A percentile compares a stretch with the other conserved stretches of the same genome.
phyloP scores from a whole-genome alignment of 345 rosid genomes.

The Odontarrhena argentea region DNA sequence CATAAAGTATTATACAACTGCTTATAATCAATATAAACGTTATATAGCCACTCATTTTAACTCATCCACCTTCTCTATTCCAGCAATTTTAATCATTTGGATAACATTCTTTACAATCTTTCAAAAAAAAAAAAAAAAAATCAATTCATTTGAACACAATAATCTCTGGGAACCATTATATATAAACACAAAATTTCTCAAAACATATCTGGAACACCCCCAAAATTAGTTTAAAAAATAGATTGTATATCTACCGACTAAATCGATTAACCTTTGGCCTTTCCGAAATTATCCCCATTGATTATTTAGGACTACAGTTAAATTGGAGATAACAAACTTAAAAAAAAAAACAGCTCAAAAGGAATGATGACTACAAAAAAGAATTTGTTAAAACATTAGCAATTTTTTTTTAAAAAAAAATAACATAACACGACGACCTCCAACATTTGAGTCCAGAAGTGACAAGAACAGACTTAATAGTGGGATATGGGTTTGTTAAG shows the following conservation, averaged over 20 bases:
- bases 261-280: background rate
- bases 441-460: conserved; percentile 23
- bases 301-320: background rate
- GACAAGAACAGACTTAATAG: conserved; percentile 32
- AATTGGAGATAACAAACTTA: background rate
- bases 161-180: too few relatives aligned
- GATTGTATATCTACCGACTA: background rate
- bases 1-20: too few relatives aligned
- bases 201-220: background rate
- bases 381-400: background rate
- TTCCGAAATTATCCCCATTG: background rate
- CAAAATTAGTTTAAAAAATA: background rate
- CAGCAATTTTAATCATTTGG: too few relatives aligned
- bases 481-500: conserved; percentile 28
- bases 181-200: background rate
- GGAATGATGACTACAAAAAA: background rate
- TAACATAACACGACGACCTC: background rate
- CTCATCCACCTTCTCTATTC: too few relatives aligned
- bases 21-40: too few relatives aligned
- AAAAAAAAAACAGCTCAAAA: background rate
- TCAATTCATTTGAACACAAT: too few relatives aligned
- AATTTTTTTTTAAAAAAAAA: background rate
- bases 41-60: too few relatives aligned
- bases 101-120: too few relatives aligned
- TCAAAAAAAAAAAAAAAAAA: too few relatives aligned